A percentile compares a stretch with the other conserved stretches of the same genome.
Evolutionary conservation across 2,329 filamentous ascomycete genomes (phyloP).

Genomic region (Fusarium palustre): DNA sequence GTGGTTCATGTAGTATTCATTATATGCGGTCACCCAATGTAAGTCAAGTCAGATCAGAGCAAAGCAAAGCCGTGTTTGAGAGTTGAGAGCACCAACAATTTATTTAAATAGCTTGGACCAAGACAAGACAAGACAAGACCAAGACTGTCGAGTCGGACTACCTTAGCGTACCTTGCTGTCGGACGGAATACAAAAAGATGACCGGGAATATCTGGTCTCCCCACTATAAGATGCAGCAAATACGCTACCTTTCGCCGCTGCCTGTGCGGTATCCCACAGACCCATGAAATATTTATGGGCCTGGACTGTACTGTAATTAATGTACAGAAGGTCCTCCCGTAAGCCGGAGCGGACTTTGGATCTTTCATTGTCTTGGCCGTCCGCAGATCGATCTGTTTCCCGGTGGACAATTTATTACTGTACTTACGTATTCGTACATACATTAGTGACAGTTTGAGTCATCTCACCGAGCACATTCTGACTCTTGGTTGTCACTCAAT

Average conservation of each 20-base stretch:
- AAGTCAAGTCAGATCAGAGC: not conserved
- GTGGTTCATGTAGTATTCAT: not conserved
- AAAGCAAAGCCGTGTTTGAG: not conserved
- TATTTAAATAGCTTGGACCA: conserved; percentile 32
- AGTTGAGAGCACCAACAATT: conserved; percentile 19
- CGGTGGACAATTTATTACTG: not conserved
- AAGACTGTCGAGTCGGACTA: conserved; percentile 16
- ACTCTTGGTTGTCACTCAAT: conserved; percentile 18
- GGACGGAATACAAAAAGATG: conserved; percentile 44
- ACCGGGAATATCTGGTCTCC: conserved; percentile 30
- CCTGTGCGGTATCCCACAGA: not conserved
- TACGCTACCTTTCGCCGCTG: not conserved
- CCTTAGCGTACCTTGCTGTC: conserved; percentile 32
- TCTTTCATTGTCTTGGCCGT: conserved; percentile 4
- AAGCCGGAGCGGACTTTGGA: not conserved
- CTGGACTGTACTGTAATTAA: not conserved
- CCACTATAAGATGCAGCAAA: not conserved
- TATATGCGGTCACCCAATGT: not conserved
- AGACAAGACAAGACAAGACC: conserved; percentile 2
- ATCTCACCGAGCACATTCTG: conserved; percentile 21
- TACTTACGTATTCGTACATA: not conserved
- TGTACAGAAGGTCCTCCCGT: not conserved
- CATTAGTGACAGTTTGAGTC: conserved; percentile 27
- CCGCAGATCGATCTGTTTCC: conserved; percentile 5
- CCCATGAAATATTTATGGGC: not conserved